These are phyloP conservation scores for Aspergillus cristatus DNA, from an alignment of 495 filamentous ascomycete species.

Conservation along the genomic window DNA sequence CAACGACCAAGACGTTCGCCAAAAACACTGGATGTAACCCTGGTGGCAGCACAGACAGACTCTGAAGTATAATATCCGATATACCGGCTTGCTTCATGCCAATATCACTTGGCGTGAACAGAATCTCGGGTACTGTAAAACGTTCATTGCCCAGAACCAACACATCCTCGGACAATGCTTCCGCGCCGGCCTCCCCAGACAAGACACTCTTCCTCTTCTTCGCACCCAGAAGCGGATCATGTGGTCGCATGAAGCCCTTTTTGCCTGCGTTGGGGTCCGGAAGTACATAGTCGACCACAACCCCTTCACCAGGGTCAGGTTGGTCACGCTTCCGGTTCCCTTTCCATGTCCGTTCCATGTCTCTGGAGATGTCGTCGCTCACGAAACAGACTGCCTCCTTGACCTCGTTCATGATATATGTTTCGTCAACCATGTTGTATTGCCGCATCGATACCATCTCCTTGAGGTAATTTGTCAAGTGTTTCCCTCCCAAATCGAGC, in stretches of 20 bases:
- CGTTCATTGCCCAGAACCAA: conserved; percentile 85
- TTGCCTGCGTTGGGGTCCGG: conserved; percentile 76
- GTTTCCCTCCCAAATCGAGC: conserved; percentile 85
- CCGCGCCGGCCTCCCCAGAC: conserved; percentile 37
- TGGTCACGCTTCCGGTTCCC: conserved; percentile 47
- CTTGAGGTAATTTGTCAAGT: conserved; percentile 91
- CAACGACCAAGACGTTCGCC: conserved; percentile 81
- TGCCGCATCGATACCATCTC: conserved; percentile 82
- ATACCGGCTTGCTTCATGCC: conserved; percentile 81
- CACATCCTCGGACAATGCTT: conserved; percentile 63
- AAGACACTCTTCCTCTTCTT: conserved; percentile 48
- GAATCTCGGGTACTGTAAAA: conserved; percentile 81
- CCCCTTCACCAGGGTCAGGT: conserved; percentile 44
- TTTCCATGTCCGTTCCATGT: conserved; percentile 81
- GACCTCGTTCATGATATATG: conserved; percentile 86
- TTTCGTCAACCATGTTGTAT: conserved; percentile 90
- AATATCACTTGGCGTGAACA: conserved; percentile 81
- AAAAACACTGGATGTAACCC: conserved; percentile 70
- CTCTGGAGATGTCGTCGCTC: conserved; percentile 62
- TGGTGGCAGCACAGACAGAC: conserved; percentile 63
- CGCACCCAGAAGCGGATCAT: conserved; percentile 55
- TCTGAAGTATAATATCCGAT: conserved; percentile 71
- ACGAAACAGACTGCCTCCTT: conserved; percentile 88
- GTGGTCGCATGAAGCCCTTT: conserved; percentile 65
- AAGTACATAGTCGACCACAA: conserved; percentile 86